Conservation (phyloP, 106 monocot genomes). For the Dendrobium chrysotoxum region DNA sequence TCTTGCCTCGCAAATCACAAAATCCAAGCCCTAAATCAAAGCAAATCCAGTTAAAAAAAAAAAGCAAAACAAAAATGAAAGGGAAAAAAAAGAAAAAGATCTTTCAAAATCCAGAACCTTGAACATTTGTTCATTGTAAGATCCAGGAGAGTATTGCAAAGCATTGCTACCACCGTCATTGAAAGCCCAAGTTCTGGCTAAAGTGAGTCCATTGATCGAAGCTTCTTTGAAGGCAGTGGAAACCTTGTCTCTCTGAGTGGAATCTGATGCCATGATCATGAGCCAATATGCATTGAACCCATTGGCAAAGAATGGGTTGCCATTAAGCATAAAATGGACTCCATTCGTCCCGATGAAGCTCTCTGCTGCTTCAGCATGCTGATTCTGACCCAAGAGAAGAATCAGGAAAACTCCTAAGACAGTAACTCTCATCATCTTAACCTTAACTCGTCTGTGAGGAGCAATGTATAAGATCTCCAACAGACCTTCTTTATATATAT, state of each 20-base stretch:
- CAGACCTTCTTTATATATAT: too few species aligned
- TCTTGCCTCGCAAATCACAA: constrained; percentile 56
- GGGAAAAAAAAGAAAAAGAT: background rate
- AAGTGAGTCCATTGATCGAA: constrained; percentile 44
- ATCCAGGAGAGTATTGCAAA: constrained; percentile 65
- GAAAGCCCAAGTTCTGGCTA: constrained; percentile 80
- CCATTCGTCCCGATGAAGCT: constrained; percentile 47
- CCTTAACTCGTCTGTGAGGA: background rate
- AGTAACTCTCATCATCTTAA: too few species aligned
- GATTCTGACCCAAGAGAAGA: background rate
- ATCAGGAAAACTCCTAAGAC: background rate
- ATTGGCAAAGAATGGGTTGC: constrained; percentile 56
- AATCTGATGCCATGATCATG: constrained; percentile 52
- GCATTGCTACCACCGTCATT: constrained; percentile 51
- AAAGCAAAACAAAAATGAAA: background rate
- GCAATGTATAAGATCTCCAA: background rate
- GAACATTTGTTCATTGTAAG: constrained; percentile 77
- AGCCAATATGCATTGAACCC: constrained; percentile 95
- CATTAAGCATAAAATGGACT: constrained; percentile 39
- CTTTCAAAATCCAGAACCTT: constrained; percentile 19
- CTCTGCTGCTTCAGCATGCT: constrained; percentile 5
- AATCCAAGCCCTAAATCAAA: constrained; percentile 46
- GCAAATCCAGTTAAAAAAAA: background rate
- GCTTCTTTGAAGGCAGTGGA: constrained; percentile 37
- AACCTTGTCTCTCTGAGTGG: constrained; percentile 53